These are phyloP conservation scores for Endothia cerciana DNA, from an alignment of 2,329 filamentous ascomycete species.

Conservation along the genomic window DNA sequence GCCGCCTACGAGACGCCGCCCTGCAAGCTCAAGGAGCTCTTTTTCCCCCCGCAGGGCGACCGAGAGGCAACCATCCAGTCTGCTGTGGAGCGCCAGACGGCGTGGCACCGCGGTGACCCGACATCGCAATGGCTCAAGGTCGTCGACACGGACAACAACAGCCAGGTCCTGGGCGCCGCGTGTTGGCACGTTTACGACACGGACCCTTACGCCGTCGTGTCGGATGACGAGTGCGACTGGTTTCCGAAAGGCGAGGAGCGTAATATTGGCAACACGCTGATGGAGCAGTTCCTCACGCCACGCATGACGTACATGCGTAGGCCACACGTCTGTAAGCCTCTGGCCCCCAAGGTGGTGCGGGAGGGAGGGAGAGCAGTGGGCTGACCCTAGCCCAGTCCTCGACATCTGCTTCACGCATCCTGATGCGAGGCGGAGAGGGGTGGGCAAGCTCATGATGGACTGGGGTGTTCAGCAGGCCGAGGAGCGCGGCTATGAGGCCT, in stretches of 20 bases:
- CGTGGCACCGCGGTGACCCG: conserved; percentile 15
- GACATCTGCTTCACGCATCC: conserved; percentile 21
- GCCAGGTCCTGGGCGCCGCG: conserved; percentile 9
- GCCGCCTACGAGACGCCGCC: conserved; percentile 5
- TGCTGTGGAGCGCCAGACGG: neutral
- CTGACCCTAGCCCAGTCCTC: conserved; percentile 14
- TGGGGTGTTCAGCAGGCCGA: conserved; percentile 21
- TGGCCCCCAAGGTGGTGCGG: neutral
- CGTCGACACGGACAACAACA: conserved; percentile 11
- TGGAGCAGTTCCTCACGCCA: conserved; percentile 18
- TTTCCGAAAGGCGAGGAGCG: conserved; percentile 19
- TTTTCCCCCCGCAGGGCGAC: conserved; percentile 5
- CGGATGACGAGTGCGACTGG: conserved; percentile 13
- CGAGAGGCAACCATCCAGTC: conserved; percentile 12
- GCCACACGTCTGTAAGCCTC: conserved; percentile 18
- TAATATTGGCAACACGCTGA: conserved; percentile 11
- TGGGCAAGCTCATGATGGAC: conserved; percentile 13
- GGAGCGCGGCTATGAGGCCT: conserved; percentile 12
- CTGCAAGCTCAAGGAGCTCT: conserved; percentile 15
- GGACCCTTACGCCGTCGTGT: conserved; percentile 15
- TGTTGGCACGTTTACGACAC: conserved; percentile 18
- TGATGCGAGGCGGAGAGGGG: conserved; percentile 11
- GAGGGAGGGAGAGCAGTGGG: neutral
- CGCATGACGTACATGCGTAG: conserved; percentile 18
- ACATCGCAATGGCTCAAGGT: conserved; percentile 17